Conservation (phyloP, 345 rosid genomes). For the Syzygium grande region DNA sequence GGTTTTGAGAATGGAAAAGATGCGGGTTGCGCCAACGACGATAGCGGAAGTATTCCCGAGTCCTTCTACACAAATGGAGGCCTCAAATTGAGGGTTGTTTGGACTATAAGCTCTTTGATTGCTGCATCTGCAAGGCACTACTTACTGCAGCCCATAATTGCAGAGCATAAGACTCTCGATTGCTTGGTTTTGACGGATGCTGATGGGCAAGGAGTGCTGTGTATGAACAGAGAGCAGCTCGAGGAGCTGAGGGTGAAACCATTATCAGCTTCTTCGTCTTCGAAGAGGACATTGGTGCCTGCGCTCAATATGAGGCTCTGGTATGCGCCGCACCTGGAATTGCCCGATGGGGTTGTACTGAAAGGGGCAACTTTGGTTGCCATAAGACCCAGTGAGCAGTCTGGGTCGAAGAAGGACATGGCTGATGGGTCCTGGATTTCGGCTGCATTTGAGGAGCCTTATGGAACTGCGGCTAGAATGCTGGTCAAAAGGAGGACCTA, state of each 20-base stretch:
- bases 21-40: conserved; percentile 16
- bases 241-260: conserved; percentile 95
- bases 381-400: conserved; percentile 74
- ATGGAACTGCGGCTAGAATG: conserved; percentile 82
- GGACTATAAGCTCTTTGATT: conserved; percentile 91
- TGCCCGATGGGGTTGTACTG: conserved; percentile 72
- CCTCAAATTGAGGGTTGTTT: conserved; percentile 79
- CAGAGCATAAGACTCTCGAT: conserved; percentile 80
- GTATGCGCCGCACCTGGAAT: conserved; percentile 81
- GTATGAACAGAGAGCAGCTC: conserved; percentile 84
- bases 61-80: conserved; percentile 94
- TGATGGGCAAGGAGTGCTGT: conserved; percentile 87
- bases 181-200: conserved; percentile 79
- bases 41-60: conserved; percentile 85
- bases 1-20: conserved; percentile 15
- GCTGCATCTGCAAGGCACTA: conserved; percentile 95
- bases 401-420: conserved; percentile 48
- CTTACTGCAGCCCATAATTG: conserved; percentile 77
- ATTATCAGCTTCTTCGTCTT: conserved; percentile 75
- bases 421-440: conserved; percentile 74
- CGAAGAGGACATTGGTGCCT: conserved; percentile 90
- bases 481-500: conserved; percentile 86
- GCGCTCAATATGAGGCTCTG: conserved; percentile 89
- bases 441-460: conserved; percentile 84
- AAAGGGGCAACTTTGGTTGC: conserved; percentile 93